Evolutionary conservation across 305 asterid genomes (phyloP), one percentile per base, ranked within the genome.

Genomic region (Fraxinus sp.): DNA sequence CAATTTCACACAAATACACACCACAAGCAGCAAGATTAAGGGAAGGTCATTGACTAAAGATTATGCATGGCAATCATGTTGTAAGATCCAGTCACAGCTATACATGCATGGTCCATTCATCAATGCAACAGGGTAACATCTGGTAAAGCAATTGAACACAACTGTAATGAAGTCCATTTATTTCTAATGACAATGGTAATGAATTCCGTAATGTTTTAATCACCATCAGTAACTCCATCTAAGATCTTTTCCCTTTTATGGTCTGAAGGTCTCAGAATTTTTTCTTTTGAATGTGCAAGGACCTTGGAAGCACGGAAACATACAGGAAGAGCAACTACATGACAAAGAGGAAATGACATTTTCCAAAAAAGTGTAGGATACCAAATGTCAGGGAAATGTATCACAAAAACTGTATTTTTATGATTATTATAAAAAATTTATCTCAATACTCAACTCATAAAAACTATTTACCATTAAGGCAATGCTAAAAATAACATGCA

Each of bases 21-120:
- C 77, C 39, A 57, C 75, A 75, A 80, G 77, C 83, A 77, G 46
- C 22, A 68, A 81, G 75, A 75, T 16, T 14, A 73, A 32, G 7
- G 72, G 11, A 80, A 32, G 62, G 49, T 8, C 52, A 64, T 46
- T 11, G 35, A 57, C 26, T 36, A 41, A 75, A 22, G 57, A 35
- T 35, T 62, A 41, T 57, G 66, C 75, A 70, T 71, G 11, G 73
- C 4, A 10, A 80, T 83, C 77, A 49, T 80, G 74, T 62, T 24
- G 79, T 52, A 77, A 77, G 59, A 24, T 66, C 28, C 32, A 70
- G 57, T 57, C 49, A 62, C 52, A 36, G 14, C 49, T 80, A 75
- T 49, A 46, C 52, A 76, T 46, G 18, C 46, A 81, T 73, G 77
- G 57, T 10, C 70, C 26, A 78, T 36, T 62, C 32, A 26, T 57